Evolutionary conservation across 495 filamentous ascomycete species (phyloP).

Genomic region (Cairneyella variabilis): DNA sequence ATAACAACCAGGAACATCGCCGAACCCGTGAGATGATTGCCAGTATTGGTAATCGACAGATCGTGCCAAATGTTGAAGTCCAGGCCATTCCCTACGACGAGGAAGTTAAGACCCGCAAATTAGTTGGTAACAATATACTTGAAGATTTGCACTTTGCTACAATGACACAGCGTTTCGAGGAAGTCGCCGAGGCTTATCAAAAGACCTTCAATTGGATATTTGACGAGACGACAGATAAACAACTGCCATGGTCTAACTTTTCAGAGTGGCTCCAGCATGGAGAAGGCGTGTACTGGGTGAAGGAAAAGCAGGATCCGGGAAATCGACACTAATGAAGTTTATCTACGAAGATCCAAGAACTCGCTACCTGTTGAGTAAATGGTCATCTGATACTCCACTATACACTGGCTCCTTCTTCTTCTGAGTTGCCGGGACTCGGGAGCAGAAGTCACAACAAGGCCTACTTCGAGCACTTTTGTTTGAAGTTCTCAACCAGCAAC

Average conservation of each 20-base stretch:
- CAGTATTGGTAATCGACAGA: not conserved
- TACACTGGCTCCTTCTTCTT: slow-evolving; percentile 35
- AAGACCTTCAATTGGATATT: slow-evolving; percentile 30
- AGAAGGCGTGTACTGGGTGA: slow-evolving; percentile 31
- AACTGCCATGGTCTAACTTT: slow-evolving; percentile 16
- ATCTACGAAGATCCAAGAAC: slow-evolving; percentile 24
- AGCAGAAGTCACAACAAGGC: slow-evolving; percentile 40
- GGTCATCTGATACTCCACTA: slow-evolving; percentile 17
- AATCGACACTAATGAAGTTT: slow-evolving; percentile 39
- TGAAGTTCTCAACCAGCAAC: slow-evolving; percentile 30
- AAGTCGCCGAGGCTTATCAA: slow-evolving; percentile 21
- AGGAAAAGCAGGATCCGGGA: slow-evolving; percentile 38
- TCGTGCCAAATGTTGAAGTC: not conserved
- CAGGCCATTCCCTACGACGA: not conserved
- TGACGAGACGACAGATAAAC: not conserved
- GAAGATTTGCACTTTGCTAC: slow-evolving; percentile 18
- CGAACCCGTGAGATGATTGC: not conserved
- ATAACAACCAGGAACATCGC: not conserved
- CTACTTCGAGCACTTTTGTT: slow-evolving; percentile 36
- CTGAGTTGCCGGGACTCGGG: slow-evolving; percentile 34
- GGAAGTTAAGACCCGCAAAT: not conserved
- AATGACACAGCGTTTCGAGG: slow-evolving; percentile 28
- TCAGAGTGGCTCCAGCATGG: slow-evolving; percentile 19
- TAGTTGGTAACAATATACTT: slow-evolving; percentile 7
- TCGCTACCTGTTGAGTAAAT: slow-evolving; percentile 8